Conservation (phyloP, 2,329 filamentous ascomycete species). For the Coniella vitis region DNA sequence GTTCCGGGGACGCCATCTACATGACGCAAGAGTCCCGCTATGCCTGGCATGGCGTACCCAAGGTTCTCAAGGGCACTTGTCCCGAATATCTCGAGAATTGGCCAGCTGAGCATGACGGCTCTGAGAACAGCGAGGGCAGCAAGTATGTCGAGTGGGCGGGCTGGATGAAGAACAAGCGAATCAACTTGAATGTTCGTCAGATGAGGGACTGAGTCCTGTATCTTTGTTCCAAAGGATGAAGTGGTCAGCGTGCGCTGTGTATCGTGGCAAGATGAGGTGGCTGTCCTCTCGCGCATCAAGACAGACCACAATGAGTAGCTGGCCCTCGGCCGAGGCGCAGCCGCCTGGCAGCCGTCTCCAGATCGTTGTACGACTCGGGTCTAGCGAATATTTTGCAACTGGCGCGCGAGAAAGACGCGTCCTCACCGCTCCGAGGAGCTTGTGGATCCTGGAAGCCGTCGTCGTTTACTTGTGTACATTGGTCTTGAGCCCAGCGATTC, state of each 20-base stretch:
- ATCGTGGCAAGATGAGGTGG: neutral
- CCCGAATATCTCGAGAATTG: slow-evolving; percentile 67
- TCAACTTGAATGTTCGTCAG: slow-evolving; percentile 90
- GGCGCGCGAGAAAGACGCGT: too few relatives aligned
- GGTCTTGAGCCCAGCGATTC: too few relatives aligned
- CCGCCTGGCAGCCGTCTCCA: too few relatives aligned
- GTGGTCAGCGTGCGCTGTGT: neutral
- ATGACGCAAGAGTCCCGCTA: slow-evolving; percentile 79
- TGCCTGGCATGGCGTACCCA: slow-evolving; percentile 94
- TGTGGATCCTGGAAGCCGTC: too few relatives aligned
- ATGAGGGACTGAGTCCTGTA: slow-evolving; percentile 51
- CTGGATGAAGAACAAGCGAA: slow-evolving; percentile 82
- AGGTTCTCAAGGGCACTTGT: slow-evolving; percentile 73
- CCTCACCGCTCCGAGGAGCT: too few relatives aligned
- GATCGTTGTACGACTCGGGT: too few relatives aligned
- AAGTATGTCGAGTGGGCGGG: slow-evolving; percentile 65
- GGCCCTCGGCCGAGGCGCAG: neutral
- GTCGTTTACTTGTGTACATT: too few relatives aligned
- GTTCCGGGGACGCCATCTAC: slow-evolving; percentile 83
- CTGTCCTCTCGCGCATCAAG: too few relatives aligned
- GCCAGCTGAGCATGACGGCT: slow-evolving; percentile 46
- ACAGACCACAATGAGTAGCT: too few relatives aligned
- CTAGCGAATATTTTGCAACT: too few relatives aligned
- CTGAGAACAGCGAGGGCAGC: slow-evolving; percentile 17
- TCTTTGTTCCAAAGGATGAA: neutral